These are phyloP conservation scores for Keithomyces neogunnii DNA, from an alignment of 2,329 filamentous ascomycete genomes.

Conservation along the genomic window DNA sequence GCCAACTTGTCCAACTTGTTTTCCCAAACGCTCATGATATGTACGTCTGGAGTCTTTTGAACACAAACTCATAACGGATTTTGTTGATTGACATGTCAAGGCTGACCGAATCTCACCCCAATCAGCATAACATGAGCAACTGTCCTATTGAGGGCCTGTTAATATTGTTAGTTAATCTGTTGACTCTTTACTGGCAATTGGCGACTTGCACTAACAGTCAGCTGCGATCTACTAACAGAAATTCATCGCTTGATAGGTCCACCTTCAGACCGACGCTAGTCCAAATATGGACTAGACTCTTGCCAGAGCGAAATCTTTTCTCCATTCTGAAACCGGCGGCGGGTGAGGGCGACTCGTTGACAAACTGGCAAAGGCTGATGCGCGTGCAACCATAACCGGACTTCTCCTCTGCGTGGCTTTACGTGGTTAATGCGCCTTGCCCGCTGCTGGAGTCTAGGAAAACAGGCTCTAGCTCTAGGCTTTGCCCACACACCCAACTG, in stretches of 20 bases:
- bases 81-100: no score
- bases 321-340: background rate
- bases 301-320: background rate
- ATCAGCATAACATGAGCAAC: no score
- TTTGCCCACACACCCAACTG: slow-evolving; percentile 6
- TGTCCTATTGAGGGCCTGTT: background rate
- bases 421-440: background rate
- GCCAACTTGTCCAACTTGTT: no score
- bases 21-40: no score
- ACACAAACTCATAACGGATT: no score
- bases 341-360: background rate
- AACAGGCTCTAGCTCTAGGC: slow-evolving; percentile 2
- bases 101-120: no score
- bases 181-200: background rate
- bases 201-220: background rate
- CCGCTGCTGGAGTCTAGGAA: slow-evolving; percentile 1
- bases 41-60: no score
- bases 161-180: background rate
- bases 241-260: background rate
- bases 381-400: background rate
- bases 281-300: background rate
- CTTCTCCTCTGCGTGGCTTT: background rate
- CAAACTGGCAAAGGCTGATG: slow-evolving; percentile 1
- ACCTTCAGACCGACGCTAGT: background rate
- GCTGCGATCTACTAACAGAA: background rate